Percentiles rank a stretch among this genome's conserved stretches.
phyloP scores from a whole-genome alignment of 2,329 filamentous ascomycete genomes.

The Pyrenophora tritici-repentis region DNA sequence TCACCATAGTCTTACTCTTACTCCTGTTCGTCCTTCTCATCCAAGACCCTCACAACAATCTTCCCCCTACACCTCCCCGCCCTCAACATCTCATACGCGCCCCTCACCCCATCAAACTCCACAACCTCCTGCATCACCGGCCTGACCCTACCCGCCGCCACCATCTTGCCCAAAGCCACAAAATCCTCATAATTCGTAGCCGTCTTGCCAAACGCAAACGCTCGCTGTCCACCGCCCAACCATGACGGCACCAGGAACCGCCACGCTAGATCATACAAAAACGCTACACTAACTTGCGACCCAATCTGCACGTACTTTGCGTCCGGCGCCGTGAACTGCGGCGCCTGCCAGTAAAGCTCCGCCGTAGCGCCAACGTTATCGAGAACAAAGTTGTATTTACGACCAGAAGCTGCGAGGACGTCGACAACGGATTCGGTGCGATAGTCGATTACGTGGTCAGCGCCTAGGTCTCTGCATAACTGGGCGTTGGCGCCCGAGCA shows the following conservation, averaged over 20 bases:
- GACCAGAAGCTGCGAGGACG: slow-evolving; percentile 51
- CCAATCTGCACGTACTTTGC: slow-evolving; percentile 30
- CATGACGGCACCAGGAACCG: slow-evolving; percentile 36
- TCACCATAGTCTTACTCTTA: too few relatives aligned
- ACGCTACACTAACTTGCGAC: slow-evolving; percentile 21
- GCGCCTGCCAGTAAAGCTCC: slow-evolving; percentile 27
- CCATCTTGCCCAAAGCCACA: slow-evolving; percentile 56
- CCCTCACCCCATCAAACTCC: slow-evolving; percentile 57
- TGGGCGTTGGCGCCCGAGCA: slow-evolving; percentile 63
- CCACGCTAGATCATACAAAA: slow-evolving; percentile 22
- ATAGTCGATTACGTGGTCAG: slow-evolving; percentile 67
- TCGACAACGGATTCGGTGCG: slow-evolving; percentile 53
- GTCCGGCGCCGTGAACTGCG: slow-evolving; percentile 16
- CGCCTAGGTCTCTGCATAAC: slow-evolving; percentile 62
- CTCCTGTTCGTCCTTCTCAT: background rate
- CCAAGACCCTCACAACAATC: slow-evolving; percentile 50
- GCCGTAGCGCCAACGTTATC: slow-evolving; percentile 58
- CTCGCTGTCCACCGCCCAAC: slow-evolving; percentile 56
- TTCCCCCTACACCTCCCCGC: slow-evolving; percentile 62
- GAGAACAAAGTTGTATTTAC: slow-evolving; percentile 58
- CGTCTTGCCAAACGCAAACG: slow-evolving; percentile 45
- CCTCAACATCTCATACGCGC: slow-evolving; percentile 62
- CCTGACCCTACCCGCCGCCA: slow-evolving; percentile 62
- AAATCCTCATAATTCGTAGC: slow-evolving; percentile 24
- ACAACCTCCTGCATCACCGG: slow-evolving; percentile 60